Conservation (phyloP, 2,329 filamentous ascomycete species). For the Trichophyton verrucosum region DNA sequence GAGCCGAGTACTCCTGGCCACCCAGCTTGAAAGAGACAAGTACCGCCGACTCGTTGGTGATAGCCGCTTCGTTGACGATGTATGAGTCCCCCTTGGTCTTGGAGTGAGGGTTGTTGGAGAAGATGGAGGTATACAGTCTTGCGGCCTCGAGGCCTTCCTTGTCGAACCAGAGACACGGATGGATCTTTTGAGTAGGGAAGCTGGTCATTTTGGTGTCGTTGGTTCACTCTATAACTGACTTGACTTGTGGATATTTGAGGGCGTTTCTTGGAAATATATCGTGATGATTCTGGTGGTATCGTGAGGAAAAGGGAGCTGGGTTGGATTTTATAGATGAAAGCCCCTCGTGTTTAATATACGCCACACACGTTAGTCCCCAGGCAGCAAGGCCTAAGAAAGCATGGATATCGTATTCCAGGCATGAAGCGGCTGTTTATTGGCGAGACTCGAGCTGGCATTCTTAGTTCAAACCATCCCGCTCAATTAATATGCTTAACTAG, state of each 20-base stretch:
- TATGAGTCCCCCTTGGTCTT: neutral
- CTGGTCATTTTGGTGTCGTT: neutral
- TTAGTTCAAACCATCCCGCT: neutral
- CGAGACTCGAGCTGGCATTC: neutral
- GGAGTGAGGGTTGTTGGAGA: slow-evolving; percentile 7
- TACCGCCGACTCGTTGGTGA: slow-evolving; percentile 21
- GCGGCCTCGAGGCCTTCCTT: slow-evolving; percentile 18
- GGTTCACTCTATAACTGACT: neutral
- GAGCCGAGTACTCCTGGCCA: slow-evolving; percentile 30
- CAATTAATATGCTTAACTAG: neutral
- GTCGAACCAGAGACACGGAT: slow-evolving; percentile 18
- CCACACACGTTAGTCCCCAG: neutral
- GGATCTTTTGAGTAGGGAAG: slow-evolving; percentile 12
- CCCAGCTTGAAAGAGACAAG: slow-evolving; percentile 31
- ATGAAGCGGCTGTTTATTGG: neutral
- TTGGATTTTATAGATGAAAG: neutral
- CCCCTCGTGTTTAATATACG: neutral
- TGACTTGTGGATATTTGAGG: neutral
- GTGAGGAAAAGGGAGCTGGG: neutral
- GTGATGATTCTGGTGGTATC: neutral
- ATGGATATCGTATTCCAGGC: neutral
- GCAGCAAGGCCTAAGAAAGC: neutral
- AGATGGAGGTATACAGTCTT: slow-evolving; percentile 16
- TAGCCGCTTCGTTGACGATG: slow-evolving; percentile 6
- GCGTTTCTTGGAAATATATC: neutral